Evolutionary conservation across 1,139 yeast species (phyloP), one percentile per base, ranked within the genome.

Genomic region (Eremothecium sinecaudum): DNA sequence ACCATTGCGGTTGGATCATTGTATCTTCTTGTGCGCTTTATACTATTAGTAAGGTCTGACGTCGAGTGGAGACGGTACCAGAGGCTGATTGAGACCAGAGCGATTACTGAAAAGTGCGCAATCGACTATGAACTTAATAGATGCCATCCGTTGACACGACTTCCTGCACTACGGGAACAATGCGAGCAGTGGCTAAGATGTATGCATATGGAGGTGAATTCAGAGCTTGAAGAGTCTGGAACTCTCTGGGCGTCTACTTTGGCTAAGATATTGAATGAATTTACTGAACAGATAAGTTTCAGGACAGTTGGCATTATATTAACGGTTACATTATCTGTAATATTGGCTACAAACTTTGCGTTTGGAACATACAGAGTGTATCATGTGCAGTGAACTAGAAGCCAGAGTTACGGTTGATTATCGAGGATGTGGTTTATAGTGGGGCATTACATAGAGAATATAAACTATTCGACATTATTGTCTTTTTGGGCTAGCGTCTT

Each of bases 121-220:
- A 56, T 68, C 19, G 58, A 69, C 9, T 79, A 72, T 51, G 41
- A 56, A 27, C 71, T 64, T 10, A 79, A 79, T 52, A 58, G 63
- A 24, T 79, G 90, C 50, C 62, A 62, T 14, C 77, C 78, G 2
- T 73, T 63, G 3, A 57, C 64, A 3, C 58, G 73, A n/a, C 75
- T 69, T 0, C 81, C 86, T 0, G 79, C 76, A 2, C 50, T 79
- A 35, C 74, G 69, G 39, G 58, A 59, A 13, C 64, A 66, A 27
- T 79, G 90, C 51, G 62, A 64, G 17, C 63, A 66, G 38, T 79
- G 82, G 82, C 64, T 63, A 37, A 64, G 67, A 35, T 78, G 87
- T 47, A 75, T 77, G 76, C 63, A 63, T 34, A 71, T 69, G 43
- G 73, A 73, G 35, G 72, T 77, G 3, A 51, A 51, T 27, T 40